Conservation (phyloP, 192 early-diverging fungal species). For the Umbelopsis isabellina region DNA sequence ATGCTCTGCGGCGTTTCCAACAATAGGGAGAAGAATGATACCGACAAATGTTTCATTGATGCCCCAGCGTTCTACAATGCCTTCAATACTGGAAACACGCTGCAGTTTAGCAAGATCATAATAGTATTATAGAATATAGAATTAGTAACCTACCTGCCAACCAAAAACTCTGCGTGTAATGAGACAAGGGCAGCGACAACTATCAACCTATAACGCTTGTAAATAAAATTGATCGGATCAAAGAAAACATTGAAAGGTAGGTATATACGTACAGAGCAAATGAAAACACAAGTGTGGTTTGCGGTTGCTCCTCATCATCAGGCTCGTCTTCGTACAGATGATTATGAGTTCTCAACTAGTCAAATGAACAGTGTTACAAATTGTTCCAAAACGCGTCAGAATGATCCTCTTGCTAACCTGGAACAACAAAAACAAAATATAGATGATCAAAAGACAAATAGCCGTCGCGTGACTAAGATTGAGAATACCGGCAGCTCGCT, state of each 20-base stretch:
- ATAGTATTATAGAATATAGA: constrained; percentile 1
- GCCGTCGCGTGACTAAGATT: constrained; percentile 68
- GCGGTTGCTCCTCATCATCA: constrained; percentile 62
- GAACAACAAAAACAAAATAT: constrained; percentile 76
- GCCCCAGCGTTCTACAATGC: constrained; percentile 65
- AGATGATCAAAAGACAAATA: constrained; percentile 70
- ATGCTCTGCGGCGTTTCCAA: constrained; percentile 81
- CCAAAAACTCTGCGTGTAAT: constrained; percentile 79
- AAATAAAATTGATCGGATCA: not conserved
- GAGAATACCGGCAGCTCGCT: constrained; percentile 55
- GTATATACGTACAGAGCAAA: constrained; percentile 38
- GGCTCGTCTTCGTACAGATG: constrained; percentile 48
- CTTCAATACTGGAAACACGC: constrained; percentile 55
- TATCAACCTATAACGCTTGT: constrained; percentile 46
- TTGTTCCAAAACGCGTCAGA: not conserved
- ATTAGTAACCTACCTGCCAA: constrained; percentile 61
- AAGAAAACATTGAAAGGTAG: not conserved
- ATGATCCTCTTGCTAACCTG: constrained; percentile 43
- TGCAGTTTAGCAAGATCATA: not conserved
- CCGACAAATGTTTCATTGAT: constrained; percentile 88
- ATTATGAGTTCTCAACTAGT: constrained; percentile 79
- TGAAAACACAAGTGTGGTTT: constrained; percentile 61
- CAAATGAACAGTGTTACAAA: not conserved
- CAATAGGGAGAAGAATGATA: constrained; percentile 88
- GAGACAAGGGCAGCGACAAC: constrained; percentile 70